A percentile compares a stretch with the other conserved stretches of the same genome.
Conservation (phyloP, 257 asterid genomes). For the Verbena officinalis region DNA sequence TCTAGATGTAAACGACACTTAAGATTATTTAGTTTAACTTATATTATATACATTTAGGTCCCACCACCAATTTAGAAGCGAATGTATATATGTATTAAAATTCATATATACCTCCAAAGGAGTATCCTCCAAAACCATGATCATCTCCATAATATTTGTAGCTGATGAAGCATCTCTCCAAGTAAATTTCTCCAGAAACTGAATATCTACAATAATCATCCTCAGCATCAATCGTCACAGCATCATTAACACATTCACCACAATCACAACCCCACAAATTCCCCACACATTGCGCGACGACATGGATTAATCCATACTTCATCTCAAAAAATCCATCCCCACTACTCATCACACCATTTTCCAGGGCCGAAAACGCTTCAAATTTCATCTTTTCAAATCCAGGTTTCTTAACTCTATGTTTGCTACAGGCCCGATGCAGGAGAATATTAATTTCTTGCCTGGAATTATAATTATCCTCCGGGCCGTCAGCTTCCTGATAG, state of each 20-base stretch:
- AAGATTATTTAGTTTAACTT: no score
- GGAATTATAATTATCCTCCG: not conserved
- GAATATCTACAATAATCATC: constrained; percentile 59
- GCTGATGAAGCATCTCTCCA: constrained; percentile 59
- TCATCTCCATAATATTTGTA: constrained; percentile 28
- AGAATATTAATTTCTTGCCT: constrained; percentile 36
- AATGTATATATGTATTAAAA: no score
- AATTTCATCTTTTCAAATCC: constrained; percentile 47
- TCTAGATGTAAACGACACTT: no score
- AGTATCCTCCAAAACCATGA: constrained; percentile 22
- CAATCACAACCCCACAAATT: constrained; percentile 57
- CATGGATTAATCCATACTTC: constrained; percentile 40
- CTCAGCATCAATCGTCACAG: constrained; percentile 44
- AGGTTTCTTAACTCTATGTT: constrained; percentile 14
- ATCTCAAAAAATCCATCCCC: constrained; percentile 56
- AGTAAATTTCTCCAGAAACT: constrained; percentile 53
- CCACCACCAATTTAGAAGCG: no score
- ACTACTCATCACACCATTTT: constrained; percentile 39
- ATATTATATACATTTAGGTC: no score
- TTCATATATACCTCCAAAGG: constrained; percentile 39
- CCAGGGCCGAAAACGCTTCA: constrained; percentile 57
- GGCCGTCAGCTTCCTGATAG: constrained; percentile 45
- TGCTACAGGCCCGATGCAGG: constrained; percentile 55
- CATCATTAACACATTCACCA: constrained; percentile 54
- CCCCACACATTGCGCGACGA: constrained; percentile 58